Percentiles rank a stretch among this genome's conserved stretches.
Evolutionary conservation across 1,284 basidiomycete species (phyloP).

Genomic region (Somion occarium): DNA sequence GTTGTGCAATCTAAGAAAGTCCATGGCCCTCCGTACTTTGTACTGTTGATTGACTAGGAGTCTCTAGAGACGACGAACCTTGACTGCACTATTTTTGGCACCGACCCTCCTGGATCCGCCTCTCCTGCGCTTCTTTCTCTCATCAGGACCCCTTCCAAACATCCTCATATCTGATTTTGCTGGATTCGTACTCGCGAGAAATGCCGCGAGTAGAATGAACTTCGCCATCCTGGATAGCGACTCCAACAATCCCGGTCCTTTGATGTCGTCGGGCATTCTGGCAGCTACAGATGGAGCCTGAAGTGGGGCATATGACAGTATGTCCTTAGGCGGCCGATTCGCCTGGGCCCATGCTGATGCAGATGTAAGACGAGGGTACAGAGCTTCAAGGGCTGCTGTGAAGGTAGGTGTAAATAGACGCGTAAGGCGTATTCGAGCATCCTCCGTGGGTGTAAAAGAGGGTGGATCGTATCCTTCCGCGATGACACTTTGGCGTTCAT

Average conservation of each 20-base stretch:
- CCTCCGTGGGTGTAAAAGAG: constrained; percentile 38
- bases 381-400: constrained; percentile 52
- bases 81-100: background rate
- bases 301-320: constrained; percentile 19
- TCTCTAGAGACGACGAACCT: too few relatives aligned
- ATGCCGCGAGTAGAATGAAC: constrained; percentile 79
- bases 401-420: constrained; percentile 58
- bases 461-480: constrained; percentile 14
- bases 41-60: too few relatives aligned
- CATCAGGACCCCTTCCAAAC: constrained; percentile 70
- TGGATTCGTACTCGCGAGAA: constrained; percentile 86
- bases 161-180: constrained; percentile 76
- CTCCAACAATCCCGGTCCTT: constrained; percentile 14
- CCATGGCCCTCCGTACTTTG: too few relatives aligned
- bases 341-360: constrained; percentile 53
- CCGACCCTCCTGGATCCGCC: constrained; percentile 32
- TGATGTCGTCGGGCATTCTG: constrained; percentile 10
- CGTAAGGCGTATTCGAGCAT: constrained; percentile 56
- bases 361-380: constrained; percentile 61
- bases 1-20: constrained; percentile 67
- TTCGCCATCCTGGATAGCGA: constrained; percentile 59
- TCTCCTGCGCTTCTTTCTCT: constrained; percentile 53
- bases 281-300: constrained; percentile 10
- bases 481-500: constrained; percentile 36
- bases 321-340: constrained; percentile 38